Evolutionary conservation across 345 rosid genomes (phyloP).

Genomic region (Salix arbutifolia): DNA sequence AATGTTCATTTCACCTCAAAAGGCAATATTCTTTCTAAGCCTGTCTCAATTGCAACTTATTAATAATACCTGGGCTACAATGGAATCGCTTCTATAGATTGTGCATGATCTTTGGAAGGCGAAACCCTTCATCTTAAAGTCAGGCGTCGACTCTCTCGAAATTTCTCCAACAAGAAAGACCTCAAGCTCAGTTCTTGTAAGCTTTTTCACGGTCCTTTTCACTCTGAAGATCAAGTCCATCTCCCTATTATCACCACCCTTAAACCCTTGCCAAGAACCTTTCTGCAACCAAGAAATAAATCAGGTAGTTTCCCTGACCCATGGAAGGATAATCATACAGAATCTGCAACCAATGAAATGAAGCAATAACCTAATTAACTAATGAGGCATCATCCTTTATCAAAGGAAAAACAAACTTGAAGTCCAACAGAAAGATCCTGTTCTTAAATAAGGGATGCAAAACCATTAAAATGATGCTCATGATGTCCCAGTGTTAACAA

Average conservation of each 20-base stretch:
- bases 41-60: no score
- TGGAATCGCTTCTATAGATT: conserved; percentile 51
- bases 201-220: conserved; percentile 43
- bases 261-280: conserved; percentile 62
- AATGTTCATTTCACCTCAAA: neutral
- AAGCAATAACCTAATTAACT: neutral
- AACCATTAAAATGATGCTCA: no score
- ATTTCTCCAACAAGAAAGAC: conserved; percentile 40
- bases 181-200: conserved; percentile 54
- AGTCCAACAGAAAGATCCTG: no score
- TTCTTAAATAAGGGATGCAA: no score
- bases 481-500: no score
- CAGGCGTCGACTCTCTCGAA: conserved; percentile 26
- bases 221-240: conserved; percentile 51
- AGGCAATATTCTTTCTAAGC: no score
- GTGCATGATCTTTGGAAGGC: conserved; percentile 81
- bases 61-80: conserved; percentile 66
- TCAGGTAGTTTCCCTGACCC: neutral
- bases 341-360: neutral
- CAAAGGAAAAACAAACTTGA: no score
- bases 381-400: neutral
- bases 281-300: conserved; percentile 36
- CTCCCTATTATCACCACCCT: conserved; percentile 38
- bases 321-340: neutral
- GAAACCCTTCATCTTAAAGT: conserved; percentile 57